phyloP scores from a whole-genome alignment of 164 flowering plant species.

The Nymphaea colorata region DNA sequence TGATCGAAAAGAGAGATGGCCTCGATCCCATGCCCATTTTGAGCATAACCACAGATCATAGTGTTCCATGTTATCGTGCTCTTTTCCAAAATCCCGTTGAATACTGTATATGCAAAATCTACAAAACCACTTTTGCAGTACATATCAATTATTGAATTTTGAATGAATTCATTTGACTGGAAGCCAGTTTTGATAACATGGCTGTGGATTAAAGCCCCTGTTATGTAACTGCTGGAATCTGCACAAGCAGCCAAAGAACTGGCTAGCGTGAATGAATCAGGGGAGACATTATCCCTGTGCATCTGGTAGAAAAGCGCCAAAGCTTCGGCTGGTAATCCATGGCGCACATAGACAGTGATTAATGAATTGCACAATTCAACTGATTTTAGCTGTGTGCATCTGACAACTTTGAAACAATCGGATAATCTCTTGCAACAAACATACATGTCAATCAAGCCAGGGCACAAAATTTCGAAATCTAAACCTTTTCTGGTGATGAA shows the following conservation, averaged over 20 bases:
- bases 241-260: constrained; percentile 60
- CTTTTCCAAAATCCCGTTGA: constrained; percentile 17
- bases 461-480: constrained; percentile 23
- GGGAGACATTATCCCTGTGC: constrained; percentile 27
- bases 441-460: constrained; percentile 48
- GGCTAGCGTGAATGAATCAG: constrained; percentile 54
- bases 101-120: constrained; percentile 35
- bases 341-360: constrained; percentile 29
- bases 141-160: constrained; percentile 66
- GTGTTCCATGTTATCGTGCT: constrained; percentile 66
- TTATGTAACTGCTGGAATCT: constrained; percentile 14
- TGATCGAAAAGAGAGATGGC: constrained; percentile 49
- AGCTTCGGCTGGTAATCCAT: constrained; percentile 43
- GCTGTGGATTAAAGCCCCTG: constrained; percentile 59
- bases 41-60: constrained; percentile 59
- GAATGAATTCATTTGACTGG: constrained; percentile 41
- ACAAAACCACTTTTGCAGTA: constrained; percentile 53
- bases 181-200: constrained; percentile 29
- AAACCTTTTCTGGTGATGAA: constrained; percentile 30
- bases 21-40: constrained; percentile 45
- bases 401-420: constrained; percentile 25
- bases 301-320: constrained; percentile 27
- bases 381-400: constrained; percentile 18
- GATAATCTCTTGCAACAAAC: constrained; percentile 29
- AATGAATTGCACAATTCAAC: no score